Conservation (phyloP, 352 stramenopile genomes). For the Peronospora farinosa region DNA sequence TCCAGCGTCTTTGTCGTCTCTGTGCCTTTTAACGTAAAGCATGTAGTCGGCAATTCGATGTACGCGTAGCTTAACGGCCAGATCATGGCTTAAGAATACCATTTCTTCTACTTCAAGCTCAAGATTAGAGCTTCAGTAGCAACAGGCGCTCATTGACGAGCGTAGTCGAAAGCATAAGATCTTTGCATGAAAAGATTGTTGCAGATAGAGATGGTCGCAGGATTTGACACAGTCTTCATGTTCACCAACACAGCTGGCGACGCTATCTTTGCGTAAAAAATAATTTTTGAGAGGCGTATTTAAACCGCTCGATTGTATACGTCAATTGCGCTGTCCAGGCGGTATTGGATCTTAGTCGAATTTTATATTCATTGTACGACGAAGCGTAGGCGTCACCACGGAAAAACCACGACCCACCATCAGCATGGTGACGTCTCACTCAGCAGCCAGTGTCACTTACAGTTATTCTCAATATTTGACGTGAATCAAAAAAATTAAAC, state of each 20-base stretch:
- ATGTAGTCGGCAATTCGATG: constrained; percentile 37
- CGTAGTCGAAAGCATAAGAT: constrained; percentile 35
- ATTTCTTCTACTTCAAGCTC: constrained; percentile 62
- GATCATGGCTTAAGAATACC: constrained; percentile 48
- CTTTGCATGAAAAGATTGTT: constrained; percentile 54
- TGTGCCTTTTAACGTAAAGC: constrained; percentile 51
- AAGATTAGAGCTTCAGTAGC: constrained; percentile 40
- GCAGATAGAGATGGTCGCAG: constrained; percentile 51
- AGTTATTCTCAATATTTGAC: too few relatives aligned
- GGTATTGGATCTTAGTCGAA: too few relatives aligned
- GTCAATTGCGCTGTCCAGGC: too few relatives aligned
- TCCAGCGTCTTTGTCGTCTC: constrained; percentile 38
- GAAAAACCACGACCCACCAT: too few relatives aligned
- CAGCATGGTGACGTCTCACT: too few relatives aligned
- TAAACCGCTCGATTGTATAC: too few relatives aligned
- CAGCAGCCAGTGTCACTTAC: too few relatives aligned
- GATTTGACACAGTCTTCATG: constrained; percentile 44
- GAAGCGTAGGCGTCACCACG: too few relatives aligned
- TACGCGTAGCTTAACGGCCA: constrained; percentile 51
- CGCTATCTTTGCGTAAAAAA: constrained; percentile 51
- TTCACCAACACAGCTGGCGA: constrained; percentile 58
- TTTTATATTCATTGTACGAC: too few relatives aligned
- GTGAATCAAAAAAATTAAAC: too few relatives aligned
- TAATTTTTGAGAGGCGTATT: too few relatives aligned
- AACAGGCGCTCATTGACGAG: constrained; percentile 38